phyloP scores from a whole-genome alignment of 1,284 basidiomycete species.

The Microbotryum silenes-acaulis region DNA sequence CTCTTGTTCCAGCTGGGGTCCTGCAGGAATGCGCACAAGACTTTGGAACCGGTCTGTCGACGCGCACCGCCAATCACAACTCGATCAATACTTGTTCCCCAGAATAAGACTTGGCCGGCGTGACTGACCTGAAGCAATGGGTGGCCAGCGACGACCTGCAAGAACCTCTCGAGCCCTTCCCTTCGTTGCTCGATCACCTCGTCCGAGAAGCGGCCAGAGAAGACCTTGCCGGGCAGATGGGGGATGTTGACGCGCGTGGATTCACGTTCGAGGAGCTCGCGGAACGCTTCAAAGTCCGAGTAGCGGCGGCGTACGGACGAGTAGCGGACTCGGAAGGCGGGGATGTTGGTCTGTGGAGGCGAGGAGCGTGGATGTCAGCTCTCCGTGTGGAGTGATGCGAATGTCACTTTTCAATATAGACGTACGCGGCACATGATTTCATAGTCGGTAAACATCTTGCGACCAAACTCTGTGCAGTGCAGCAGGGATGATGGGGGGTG shows the following conservation, averaged over 20 bases:
- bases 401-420: not conserved
- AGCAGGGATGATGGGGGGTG: not conserved
- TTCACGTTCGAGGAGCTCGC: slow-evolving; percentile 95
- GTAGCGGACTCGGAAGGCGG: slow-evolving; percentile 93
- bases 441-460: slow-evolving; percentile 99
- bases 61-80: not conserved
- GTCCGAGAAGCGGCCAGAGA: slow-evolving; percentile 73
- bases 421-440: slow-evolving; percentile 91
- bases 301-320: slow-evolving; percentile 91
- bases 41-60: slow-evolving; percentile 85
- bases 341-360: slow-evolving; percentile 78
- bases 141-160: slow-evolving; percentile 94
- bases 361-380: not conserved
- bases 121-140: slow-evolving; percentile 77
- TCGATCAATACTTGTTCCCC: not conserved
- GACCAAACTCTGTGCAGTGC: slow-evolving; percentile 61
- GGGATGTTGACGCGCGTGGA: slow-evolving; percentile 96
- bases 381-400: not conserved
- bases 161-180: slow-evolving; percentile 89
- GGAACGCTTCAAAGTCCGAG: slow-evolving; percentile 98
- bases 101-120: not conserved
- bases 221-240: slow-evolving; percentile 79
- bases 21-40: slow-evolving; percentile 91
- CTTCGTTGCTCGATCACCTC: slow-evolving; percentile 89
- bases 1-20: slow-evolving; percentile 40